Conservation (phyloP, 2,329 filamentous ascomycete genomes). For the Trichoderma sp. region DNA sequence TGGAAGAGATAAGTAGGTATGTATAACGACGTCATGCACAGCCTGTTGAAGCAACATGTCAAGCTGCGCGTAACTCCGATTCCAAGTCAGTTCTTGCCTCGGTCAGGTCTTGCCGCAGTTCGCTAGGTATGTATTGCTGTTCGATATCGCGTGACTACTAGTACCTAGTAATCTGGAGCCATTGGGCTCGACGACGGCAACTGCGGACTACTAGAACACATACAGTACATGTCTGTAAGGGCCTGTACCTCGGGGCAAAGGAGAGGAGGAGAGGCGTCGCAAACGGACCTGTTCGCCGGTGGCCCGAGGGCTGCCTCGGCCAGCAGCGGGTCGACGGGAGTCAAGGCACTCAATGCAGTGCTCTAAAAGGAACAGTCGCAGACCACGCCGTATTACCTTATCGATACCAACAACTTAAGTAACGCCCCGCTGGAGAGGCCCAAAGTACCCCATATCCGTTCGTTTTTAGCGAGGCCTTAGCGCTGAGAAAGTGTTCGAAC, state of each 20-base stretch:
- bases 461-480: slow-evolving; percentile 15
- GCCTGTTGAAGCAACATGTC: too few species aligned
- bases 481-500: slow-evolving; percentile 18
- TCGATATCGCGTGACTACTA: too few species aligned
- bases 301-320: slow-evolving; percentile 22
- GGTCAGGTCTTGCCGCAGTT: too few species aligned
- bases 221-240: too few species aligned
- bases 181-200: too few species aligned
- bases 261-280: slow-evolving; percentile 10
- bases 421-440: not conserved
- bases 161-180: too few species aligned
- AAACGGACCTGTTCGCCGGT: not conserved
- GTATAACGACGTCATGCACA: too few species aligned
- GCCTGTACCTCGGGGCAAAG: not conserved
- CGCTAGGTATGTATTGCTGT: too few species aligned
- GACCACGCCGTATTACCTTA: not conserved
- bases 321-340: slow-evolving; percentile 12
- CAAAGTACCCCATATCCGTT: not conserved
- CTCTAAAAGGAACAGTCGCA: not conserved
- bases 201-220: not conserved
- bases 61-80: too few species aligned
- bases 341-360: not conserved
- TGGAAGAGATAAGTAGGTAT: too few species aligned
- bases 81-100: too few species aligned
- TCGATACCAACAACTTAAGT: slow-evolving; percentile 9